A percentile compares a stretch with the other conserved stretches of the same genome.
phyloP scores from a whole-genome alignment of 2,329 filamentous ascomycete genomes.

The Aspergillus sp. region DNA sequence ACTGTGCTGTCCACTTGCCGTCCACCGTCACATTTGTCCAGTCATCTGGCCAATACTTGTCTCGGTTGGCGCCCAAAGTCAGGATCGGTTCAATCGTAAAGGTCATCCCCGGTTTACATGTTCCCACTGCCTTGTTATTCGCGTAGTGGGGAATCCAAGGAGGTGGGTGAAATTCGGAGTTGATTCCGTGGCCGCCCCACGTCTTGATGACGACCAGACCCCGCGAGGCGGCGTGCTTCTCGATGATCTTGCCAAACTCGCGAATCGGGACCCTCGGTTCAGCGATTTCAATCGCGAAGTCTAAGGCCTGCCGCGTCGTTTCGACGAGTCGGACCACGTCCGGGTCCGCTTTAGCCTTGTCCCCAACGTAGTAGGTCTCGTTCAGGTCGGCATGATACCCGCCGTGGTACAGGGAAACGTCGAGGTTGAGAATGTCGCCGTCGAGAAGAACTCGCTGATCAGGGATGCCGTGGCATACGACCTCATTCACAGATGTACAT shows the following conservation, averaged over 20 bases:
- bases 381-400: slow-evolving; percentile 90
- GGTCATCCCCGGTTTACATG: slow-evolving; percentile 85
- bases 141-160: slow-evolving; percentile 91
- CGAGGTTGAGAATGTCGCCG: slow-evolving; percentile 89
- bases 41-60: slow-evolving; percentile 91
- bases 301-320: slow-evolving; percentile 70
- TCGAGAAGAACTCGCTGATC: slow-evolving; percentile 73
- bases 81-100: slow-evolving; percentile 98
- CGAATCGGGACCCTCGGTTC: slow-evolving; percentile 81
- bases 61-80: slow-evolving; percentile 69
- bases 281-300: slow-evolving; percentile 73
- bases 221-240: slow-evolving; percentile 72
- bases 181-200: slow-evolving; percentile 88
- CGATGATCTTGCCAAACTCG: slow-evolving; percentile 81
- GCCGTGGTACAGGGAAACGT: slow-evolving; percentile 79
- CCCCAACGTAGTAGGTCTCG: slow-evolving; percentile 91
- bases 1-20: slow-evolving; percentile 81
- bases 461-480: slow-evolving; percentile 93
- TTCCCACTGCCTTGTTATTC: slow-evolving; percentile 87
- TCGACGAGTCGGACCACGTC: slow-evolving; percentile 80
- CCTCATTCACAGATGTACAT: slow-evolving; percentile 85
- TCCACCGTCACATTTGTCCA: slow-evolving; percentile 89
- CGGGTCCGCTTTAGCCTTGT: slow-evolving; percentile 66
- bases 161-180: slow-evolving; percentile 76
- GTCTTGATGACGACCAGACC: slow-evolving; percentile 77